Evolutionary conservation across 164 flowering plant genomes (phyloP), one percentile per base, ranked within the genome.

Genomic region (Dillenia turbinata): DNA sequence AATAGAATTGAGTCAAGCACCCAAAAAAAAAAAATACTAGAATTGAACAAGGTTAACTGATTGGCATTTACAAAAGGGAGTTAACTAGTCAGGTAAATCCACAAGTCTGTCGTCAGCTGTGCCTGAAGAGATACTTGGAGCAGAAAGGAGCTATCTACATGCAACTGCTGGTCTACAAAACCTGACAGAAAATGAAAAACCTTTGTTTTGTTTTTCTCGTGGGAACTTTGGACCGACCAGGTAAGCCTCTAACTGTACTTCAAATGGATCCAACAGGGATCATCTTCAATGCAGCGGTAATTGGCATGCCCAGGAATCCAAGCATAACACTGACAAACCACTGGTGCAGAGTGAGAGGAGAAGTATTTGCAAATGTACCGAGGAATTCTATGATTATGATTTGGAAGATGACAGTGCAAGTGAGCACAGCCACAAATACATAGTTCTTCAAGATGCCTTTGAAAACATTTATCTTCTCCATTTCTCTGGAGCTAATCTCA

Each of bases 241-340:
- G 40, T 4, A 7, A 33, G 40, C 40, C 40, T 33, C 40, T 33
- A 33, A 33, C 51, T 43, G 60, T 40, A 47, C 61, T 62, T 81
- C 73, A 78, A 51, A 14, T 60, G 50, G 77, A 80, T 58, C 80
- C 81, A 2, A 89, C 89, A 1, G 90, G 92, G 49, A 89, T 78
- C 95, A 87, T 77, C 84, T 89, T 92, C 22, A 92, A n/a, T 17
- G 78, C 80, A 49, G 93, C 98, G 47, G 96, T 89, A 69, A 92
- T 75, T 8, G 97, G 97, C 98, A 92, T 92, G 57, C 96, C 83
- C 0, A 92, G 81, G 74, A 92, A 85, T 53, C 98, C 98, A 45
- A 92, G 55, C 47, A 82, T 54, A 24, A 92, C 50, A 60, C 89
- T 78, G 0, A 83, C 74, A 44, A 85, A 71, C 98, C 98, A 92